phyloP scores from a whole-genome alignment of 306 rosid species.

The Rosa persica region DNA sequence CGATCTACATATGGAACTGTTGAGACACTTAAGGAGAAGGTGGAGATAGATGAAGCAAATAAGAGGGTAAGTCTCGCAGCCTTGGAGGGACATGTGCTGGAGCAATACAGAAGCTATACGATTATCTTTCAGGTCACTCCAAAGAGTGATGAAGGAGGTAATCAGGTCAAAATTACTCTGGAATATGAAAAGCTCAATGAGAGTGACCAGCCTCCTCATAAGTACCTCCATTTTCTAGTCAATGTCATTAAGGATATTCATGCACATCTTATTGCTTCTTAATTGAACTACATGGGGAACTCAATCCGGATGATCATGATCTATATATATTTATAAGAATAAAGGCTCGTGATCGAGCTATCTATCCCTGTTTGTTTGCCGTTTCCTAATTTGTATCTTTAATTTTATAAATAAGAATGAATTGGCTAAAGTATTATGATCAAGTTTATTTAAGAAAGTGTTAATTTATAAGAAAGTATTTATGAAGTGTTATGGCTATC shows the following conservation, averaged over 20 bases:
- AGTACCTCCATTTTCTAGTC: background rate
- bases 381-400: background rate
- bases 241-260: too few relatives aligned
- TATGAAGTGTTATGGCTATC: too few relatives aligned
- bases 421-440: too few relatives aligned
- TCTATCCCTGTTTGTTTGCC: background rate
- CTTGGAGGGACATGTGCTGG: conserved; percentile 30
- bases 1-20: too few relatives aligned
- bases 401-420: too few relatives aligned
- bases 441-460: too few relatives aligned
- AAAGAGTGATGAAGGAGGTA: conserved; percentile 10
- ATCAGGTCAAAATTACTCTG: background rate
- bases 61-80: background rate
- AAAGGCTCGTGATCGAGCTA: background rate
- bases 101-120: conserved; percentile 26
- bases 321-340: too few relatives aligned
- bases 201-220: background rate
- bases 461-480: too few relatives aligned
- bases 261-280: background rate
- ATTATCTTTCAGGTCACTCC: conserved; percentile 15
- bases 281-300: background rate
- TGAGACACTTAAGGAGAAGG: conserved; percentile 30
- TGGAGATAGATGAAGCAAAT: conserved; percentile 30
- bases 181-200: background rate
- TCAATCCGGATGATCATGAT: background rate